Conservation (phyloP, 495 filamentous ascomycete species). For the Xylaria intraflava region DNA sequence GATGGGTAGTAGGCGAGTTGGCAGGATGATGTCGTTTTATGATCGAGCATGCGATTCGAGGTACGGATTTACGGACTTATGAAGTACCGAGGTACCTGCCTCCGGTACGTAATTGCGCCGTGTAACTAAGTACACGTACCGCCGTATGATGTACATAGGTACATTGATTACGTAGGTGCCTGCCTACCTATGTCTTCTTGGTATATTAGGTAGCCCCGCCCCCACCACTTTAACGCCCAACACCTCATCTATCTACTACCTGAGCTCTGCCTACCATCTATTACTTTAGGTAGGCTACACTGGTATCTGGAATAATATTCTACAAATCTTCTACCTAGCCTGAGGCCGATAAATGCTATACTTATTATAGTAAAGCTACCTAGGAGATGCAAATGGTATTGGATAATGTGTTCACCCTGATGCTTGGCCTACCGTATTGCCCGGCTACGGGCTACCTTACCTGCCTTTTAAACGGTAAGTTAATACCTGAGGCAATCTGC, state of each 20-base stretch:
- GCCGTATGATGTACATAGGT: background rate
- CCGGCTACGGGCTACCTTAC: no score
- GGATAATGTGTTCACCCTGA: no score
- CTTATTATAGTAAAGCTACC: no score
- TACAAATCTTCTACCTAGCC: no score
- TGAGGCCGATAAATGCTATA: no score
- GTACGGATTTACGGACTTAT: background rate
- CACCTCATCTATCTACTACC: background rate
- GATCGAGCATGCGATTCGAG: background rate
- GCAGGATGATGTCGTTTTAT: conserved; percentile 2
- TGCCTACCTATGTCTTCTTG: background rate
- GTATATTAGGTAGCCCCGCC: background rate
- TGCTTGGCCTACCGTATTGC: no score
- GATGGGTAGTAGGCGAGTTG: background rate
- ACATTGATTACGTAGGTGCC: background rate
- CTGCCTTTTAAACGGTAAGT: no score
- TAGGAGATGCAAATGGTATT: no score
- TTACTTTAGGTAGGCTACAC: no score
- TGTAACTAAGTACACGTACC: background rate
- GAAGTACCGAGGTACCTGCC: background rate
- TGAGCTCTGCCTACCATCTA: background rate
- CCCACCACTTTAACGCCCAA: background rate
- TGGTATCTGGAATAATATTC: no score
- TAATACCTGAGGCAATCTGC: no score
- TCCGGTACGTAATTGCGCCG: no score